A percentile compares a stretch with the other conserved stretches of the same genome.
phyloP scores from a whole-genome alignment of 2,329 filamentous ascomycete species.

The Epichloe glyceriae region DNA sequence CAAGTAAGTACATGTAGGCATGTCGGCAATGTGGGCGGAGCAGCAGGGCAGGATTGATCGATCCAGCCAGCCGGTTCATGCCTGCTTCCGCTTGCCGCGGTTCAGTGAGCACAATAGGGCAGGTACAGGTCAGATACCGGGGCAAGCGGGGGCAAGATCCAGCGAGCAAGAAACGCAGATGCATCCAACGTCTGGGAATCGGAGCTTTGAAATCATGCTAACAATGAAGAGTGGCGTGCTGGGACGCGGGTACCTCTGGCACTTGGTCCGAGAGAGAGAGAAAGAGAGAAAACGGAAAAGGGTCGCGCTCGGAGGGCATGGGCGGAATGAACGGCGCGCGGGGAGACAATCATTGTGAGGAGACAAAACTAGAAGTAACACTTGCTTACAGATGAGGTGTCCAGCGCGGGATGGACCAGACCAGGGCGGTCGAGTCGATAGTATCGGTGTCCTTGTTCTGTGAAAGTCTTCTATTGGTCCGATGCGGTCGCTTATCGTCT shows the following conservation, averaged over 20 bases:
- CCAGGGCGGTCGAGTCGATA: background rate
- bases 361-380: no score
- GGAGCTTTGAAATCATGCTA: no score
- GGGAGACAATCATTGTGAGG: no score
- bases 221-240: no score
- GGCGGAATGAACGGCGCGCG: no score
- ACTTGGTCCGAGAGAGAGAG: background rate
- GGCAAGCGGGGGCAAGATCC: background rate
- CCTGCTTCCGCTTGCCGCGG: background rate
- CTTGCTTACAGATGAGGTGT: background rate
- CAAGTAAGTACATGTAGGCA: background rate
- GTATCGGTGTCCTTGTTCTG: background rate
- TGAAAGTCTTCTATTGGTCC: background rate
- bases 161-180: no score
- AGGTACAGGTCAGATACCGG: background rate
- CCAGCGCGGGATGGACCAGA: background rate
- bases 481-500: background rate
- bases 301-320: no score
- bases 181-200: no score
- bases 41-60: background rate
- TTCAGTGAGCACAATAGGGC: background rate
- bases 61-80: background rate
- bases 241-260: no score
- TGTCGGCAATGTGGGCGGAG: no score
- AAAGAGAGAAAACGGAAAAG: background rate